A percentile compares a stretch with the other conserved stretches of the same genome.
Evolutionary conservation across 768 basidiomycete species (phyloP).

Genomic region (Suillus ampliporus): DNA sequence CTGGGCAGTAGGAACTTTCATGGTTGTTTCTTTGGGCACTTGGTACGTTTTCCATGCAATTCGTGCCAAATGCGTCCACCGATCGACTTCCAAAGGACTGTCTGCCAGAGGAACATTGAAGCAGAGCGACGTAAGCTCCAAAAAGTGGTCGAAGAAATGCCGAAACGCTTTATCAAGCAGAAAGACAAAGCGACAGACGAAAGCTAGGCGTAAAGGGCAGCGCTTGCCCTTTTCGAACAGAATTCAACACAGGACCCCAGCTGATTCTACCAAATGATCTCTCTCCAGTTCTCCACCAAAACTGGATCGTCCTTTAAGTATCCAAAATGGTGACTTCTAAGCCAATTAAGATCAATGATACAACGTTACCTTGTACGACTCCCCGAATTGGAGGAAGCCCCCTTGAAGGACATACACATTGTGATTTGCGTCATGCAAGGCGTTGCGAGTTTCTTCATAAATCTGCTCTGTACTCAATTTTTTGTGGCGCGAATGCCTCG

Average conservation of each 20-base stretch:
- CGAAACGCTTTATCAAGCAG: conserved; percentile 56
- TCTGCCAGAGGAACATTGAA: conserved; percentile 62
- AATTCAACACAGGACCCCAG: background rate
- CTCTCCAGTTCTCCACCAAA: conserved; percentile 80
- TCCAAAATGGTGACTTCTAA: conserved; percentile 1
- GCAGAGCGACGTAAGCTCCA: conserved; percentile 61
- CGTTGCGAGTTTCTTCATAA: conserved; percentile 66
- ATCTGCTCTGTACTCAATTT: conserved; percentile 47
- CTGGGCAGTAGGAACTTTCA: conserved; percentile 82
- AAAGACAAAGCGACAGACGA: conserved; percentile 30
- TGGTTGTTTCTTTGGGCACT: conserved; percentile 66
- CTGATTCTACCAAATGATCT: conserved; percentile 59
- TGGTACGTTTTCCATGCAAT: conserved; percentile 55
- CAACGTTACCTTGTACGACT: conserved; percentile 60
- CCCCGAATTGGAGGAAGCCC: conserved; percentile 77
- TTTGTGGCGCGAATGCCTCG: background rate
- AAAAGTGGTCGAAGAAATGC: conserved; percentile 65
- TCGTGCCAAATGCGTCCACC: background rate
- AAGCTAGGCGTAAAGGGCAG: conserved; percentile 11
- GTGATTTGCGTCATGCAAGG: conserved; percentile 52
- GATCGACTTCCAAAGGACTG: conserved; percentile 50
- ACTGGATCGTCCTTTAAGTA: conserved; percentile 59
- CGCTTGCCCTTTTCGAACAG: background rate
- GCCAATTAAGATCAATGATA: background rate
- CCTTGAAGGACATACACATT: conserved; percentile 70